These are phyloP conservation scores for Apiotrichum siamense DNA, from an alignment of 1,284 basidiomycete species.

Conservation along the genomic window DNA sequence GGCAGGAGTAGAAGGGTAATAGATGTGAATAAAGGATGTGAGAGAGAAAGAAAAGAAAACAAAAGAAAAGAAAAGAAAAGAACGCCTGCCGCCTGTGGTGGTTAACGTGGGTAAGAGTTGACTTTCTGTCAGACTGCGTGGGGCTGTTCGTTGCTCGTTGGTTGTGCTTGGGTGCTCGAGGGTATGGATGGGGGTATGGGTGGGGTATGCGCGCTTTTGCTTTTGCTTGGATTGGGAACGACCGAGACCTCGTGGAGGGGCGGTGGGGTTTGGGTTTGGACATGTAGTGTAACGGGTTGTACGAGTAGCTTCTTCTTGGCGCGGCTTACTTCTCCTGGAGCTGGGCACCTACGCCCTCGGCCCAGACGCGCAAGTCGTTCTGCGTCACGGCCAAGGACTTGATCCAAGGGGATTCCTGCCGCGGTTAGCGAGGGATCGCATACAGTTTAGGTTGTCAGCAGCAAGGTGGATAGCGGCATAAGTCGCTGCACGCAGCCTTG, in stretches of 20 bases:
- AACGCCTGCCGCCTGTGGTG: neutral
- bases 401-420: constrained; percentile 40
- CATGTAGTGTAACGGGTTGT: neutral
- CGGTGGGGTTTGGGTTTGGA: neutral
- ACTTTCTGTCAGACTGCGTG: neutral
- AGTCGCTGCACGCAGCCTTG: too few relatives aligned
- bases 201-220: too few relatives aligned
- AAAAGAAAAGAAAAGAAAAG: neutral
- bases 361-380: constrained; percentile 33
- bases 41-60: neutral
- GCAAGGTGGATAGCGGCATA: too few relatives aligned
- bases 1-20: neutral
- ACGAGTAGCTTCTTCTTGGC: neutral
- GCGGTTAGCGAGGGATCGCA: neutral
- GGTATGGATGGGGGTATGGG: too few relatives aligned
- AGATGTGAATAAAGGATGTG: neutral
- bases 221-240: too few relatives aligned
- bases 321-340: neutral
- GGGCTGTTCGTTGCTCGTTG: neutral
- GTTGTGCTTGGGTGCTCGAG: too few relatives aligned
- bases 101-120: neutral
- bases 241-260: too few relatives aligned
- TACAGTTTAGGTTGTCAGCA: too few relatives aligned
- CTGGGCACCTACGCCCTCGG: constrained; percentile 11
- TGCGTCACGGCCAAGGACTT: constrained; percentile 27